Base-by-base conservation (phyloP, 2,329 filamentous ascomycete genomes). In the Phialocephala subalpina region DNA sequence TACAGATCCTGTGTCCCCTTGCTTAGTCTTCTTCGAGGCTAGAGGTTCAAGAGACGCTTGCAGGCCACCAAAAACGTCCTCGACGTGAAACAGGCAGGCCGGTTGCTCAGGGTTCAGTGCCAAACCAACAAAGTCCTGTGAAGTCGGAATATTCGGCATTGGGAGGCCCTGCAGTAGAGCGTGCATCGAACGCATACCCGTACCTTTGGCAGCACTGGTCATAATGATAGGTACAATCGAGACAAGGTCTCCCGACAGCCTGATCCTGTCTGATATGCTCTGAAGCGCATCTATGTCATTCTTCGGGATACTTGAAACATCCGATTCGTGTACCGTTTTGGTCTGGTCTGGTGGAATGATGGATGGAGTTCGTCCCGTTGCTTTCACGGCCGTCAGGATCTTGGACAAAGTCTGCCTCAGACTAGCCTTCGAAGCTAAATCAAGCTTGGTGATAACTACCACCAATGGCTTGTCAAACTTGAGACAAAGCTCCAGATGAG, bases 371-470 rank as follows among this genome's bases (percentile, higher is more conserved):
- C 92, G 87, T 3, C 92, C 91, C 29, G 87, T 86, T 18, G 86
- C 84, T 79, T 97, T 98, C 58, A 98, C 82, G 1, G 87, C 85
- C 0, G 93, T 91, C 36, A 98, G 81, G 1, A 97, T 82, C 72
- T 89, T 92, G 18, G 86, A 86, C 67, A 98, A 81, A 0, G 88
- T 93, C 59, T 86, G 86, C 63, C 89, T 87, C 9, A 98, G 77
- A 11, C 89, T 89, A 12, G 81, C 78, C 70, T 90, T 94, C 16
- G 90, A 94, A 18, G 94, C 93, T 52, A 97, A 78, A 72, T 99
- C 96, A 67, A 97, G 84, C 76, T 98, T 99, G 0, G 96, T 98
- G 65, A 99, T 91, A 27, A 95, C 85, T 12, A 99, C 86, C 8
- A 92, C 86, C 63, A 97, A 82, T 0, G 94, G 93, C 11, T 94